Base-by-base conservation (phyloP, 2,329 filamentous ascomycete genomes). In the Paraphoma sp. region DNA sequence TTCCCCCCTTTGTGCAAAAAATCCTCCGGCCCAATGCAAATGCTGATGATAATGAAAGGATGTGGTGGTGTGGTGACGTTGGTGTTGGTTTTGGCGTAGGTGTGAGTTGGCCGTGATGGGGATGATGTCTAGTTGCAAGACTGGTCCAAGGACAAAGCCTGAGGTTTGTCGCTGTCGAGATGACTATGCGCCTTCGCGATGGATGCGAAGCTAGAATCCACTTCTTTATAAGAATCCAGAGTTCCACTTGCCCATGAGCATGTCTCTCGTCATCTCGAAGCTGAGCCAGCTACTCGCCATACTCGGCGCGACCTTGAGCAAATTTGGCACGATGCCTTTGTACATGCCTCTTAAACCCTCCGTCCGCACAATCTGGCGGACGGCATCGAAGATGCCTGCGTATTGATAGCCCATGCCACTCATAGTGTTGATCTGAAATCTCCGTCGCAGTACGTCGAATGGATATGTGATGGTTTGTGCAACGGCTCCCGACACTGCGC, bases 351-450 rank as follows among this genome's bases (percentile, higher is more conserved):
- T 84, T 51, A 94, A 40, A 30, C 95, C 95, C 79, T 99, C 95
- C 68, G 96, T 88, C 45, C 85, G 79, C 52, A 97, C 77, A 68
- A 99, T 99, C 48, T 91, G 87, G 49, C 82, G 86, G 61, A 99
- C 81, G 3, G 95, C 95, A 73, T 97, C 92, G 60, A 87, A 83
- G 43, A 99, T 89, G 6, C 89, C 90, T 70, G 91, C 93, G 81
- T 99, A 99, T 75, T 94, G 87, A 79, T 97, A 98, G 48, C 95
- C 95, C 88, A 99, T 94, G 49, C 95, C 95, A 46, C 91, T 92
- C 95, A 99, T 99, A 51, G 95, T 97, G 79, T 99, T 99, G 80
- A 99, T 95, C 75, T 99, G 95, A 76, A 99, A 99, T 48, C 95
- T 87, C 57, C 95, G 88, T 31, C 95, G 91, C 52, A 99, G 83